These are phyloP conservation scores for Hyparrhenia diplandra DNA, from an alignment of 176 grass and related monocot species.

Conservation along the genomic window DNA sequence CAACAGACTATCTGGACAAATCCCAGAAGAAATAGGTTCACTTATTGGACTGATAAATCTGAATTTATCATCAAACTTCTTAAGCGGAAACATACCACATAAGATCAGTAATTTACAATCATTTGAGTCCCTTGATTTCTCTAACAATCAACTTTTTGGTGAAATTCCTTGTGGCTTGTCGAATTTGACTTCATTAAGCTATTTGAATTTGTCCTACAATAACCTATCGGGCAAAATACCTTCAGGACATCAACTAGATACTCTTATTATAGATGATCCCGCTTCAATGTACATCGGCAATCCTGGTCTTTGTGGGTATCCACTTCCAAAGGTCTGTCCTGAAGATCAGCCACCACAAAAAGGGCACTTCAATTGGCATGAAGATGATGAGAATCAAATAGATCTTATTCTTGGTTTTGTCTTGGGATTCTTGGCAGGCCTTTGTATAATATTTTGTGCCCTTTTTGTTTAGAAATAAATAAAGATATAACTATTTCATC, in stretches of 20 bases:
- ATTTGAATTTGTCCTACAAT: neutral
- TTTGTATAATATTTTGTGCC: neutral
- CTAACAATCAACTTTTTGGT: neutral
- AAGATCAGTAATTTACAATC: neutral
- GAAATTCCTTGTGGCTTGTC: neutral
- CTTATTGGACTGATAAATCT: neutral
- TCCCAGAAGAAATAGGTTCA: neutral
- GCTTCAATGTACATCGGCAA: neutral
- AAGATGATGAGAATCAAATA: neutral
- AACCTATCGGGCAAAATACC: neutral
- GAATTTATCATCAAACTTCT: neutral
- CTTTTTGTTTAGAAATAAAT: neutral
- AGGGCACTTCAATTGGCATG: neutral
- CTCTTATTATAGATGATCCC: neutral
- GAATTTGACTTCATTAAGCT: neutral
- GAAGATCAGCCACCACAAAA: neutral
- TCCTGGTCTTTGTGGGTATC: neutral
- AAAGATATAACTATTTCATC: neutral
- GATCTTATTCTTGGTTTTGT: neutral
- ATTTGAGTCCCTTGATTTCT: neutral
- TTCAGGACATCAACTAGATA: neutral
- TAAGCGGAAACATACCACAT: neutral
- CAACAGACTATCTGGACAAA: neutral
- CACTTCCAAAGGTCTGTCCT: neutral
- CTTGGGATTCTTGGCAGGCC: neutral